These are phyloP conservation scores for Suillus discolor DNA, from an alignment of 768 basidiomycete species.

Conservation along the genomic window DNA sequence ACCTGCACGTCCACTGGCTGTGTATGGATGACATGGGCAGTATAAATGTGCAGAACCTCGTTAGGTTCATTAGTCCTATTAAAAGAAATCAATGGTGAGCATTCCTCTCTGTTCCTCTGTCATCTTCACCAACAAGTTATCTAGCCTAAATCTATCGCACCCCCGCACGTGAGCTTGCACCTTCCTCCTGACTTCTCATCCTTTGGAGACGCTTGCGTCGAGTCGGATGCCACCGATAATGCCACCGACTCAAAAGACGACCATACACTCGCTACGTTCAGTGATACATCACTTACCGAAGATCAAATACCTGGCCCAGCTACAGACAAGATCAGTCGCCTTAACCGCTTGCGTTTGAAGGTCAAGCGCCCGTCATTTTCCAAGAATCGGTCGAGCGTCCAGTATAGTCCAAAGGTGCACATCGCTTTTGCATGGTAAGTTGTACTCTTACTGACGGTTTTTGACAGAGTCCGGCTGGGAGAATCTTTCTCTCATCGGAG, in stretches of 20 bases:
- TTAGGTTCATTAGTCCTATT: too few relatives aligned
- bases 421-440: background rate
- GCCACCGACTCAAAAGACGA: conserved; percentile 31
- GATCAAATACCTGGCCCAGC: conserved; percentile 35
- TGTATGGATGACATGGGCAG: background rate
- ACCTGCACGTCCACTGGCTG: background rate
- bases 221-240: background rate
- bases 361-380: conserved; percentile 31
- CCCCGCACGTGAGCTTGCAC: background rate
- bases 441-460: background rate
- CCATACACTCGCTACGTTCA: conserved; percentile 44
- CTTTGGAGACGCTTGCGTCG: background rate
- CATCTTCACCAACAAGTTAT: background rate
- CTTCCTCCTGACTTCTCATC: background rate
- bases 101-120: too few relatives aligned
- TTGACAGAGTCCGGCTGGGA: background rate
- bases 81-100: background rate
- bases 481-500: background rate
- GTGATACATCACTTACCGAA: conserved; percentile 47
- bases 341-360: conserved; percentile 26
- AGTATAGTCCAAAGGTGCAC: conserved; percentile 4
- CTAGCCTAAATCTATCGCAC: background rate
- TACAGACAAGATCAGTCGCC: background rate
- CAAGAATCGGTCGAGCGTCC: conserved; percentile 12
- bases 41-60: background rate